Base-by-base conservation (phyloP, 202 grass and related monocot genomes). In the Panicum hallii region DNA sequence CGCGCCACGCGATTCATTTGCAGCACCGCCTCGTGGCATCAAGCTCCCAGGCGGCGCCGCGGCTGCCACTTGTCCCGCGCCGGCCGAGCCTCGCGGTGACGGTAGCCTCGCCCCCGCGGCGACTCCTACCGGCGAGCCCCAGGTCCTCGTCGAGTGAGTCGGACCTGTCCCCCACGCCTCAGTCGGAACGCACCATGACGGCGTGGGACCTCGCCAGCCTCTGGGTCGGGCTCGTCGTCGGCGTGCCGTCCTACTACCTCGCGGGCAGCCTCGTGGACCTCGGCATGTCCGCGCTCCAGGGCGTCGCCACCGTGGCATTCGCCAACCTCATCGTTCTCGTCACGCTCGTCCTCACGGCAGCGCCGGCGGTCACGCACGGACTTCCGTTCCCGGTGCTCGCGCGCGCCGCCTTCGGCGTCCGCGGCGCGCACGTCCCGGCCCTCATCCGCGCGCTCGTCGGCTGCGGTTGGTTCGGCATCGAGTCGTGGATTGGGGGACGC, bases 221-320 rank as follows among this genome's bases (percentile, higher is more conserved):
- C 62, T 99, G 90, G 97, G 86, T 92, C 1, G 86, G 93, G 4
- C 88, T 99, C 60, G 93, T 99, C 2, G 97, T 96, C 23, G 90
- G 93, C 38, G 97, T 99, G 47, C 93, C 93, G 32, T 61, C 97
- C 9, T 96, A 94, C 84, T 94, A 96, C 88, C 93, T 96, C 57
- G 96, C 91, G 4, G 93, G 93, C 61, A 99, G 91, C 84, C 93
- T 99, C 42, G 96, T 99, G 0, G 90, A 99, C 77, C 96, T 99
- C 78, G 96, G 93, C 85, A 99, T 99, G 96, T 93, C 91, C 2
- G 94, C 93, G 67, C 63, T 88, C 41, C 93, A 95, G 83, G 93
- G 91, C 57, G 61, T 99, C 6, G 86, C 88, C 86, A 99, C 91
- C 56, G 88, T 95, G 16, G 38, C 87, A 50, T 56, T 92, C 26